Evolutionary conservation across 1,284 basidiomycete species (phyloP), one percentile per base, ranked within the genome.

Genomic region (Cystobasidiaceae sp.): DNA sequence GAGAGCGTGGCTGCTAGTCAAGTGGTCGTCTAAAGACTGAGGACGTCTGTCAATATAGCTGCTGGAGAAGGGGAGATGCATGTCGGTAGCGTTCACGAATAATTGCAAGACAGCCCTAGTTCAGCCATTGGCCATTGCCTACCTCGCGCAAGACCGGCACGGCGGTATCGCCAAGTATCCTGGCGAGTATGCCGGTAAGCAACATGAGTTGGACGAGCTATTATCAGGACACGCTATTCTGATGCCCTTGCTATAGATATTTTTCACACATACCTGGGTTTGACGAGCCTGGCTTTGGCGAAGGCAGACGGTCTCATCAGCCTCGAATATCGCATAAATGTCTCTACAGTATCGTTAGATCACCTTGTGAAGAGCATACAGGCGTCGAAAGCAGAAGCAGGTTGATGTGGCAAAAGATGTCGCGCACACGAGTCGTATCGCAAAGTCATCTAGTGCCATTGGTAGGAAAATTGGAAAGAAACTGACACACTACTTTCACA

Each of bases 101-200:
- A 21, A 39, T 11, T 71, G 90, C 88, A 84, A 90, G 32, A 80
- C 91, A 6, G 85, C 81, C 3, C 82, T 78, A 15, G 68, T 72
- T 25, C 77, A 82, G 1, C 82, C 92, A 55, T 80, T 82, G 0
- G 70, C 75, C 1, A 94, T 90, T 72, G 76, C 94, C 19, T 80
- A 83, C 0, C 75, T 77, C 1, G 90, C 90, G 69, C 92, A 94
- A 75, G 90, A 71, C 32, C 27, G 85, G 56, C 87, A 85, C 66
- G 92, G 92, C 0, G 92, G 92, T 0, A 86, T 94, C 52, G 83
- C 85, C 0, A 93, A 93, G 74, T 84, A 84, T 2, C 87, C 88
- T 0, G 85, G 83, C 9, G 87, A 90, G 69, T 81, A 80, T 70
- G 85, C 91, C 68, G 89, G 89, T 89, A 66, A 69, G 80, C 71